These are phyloP conservation scores for Rhododendron griersonianum DNA, from an alignment of 148 eudicot species.

Conservation along the genomic window DNA sequence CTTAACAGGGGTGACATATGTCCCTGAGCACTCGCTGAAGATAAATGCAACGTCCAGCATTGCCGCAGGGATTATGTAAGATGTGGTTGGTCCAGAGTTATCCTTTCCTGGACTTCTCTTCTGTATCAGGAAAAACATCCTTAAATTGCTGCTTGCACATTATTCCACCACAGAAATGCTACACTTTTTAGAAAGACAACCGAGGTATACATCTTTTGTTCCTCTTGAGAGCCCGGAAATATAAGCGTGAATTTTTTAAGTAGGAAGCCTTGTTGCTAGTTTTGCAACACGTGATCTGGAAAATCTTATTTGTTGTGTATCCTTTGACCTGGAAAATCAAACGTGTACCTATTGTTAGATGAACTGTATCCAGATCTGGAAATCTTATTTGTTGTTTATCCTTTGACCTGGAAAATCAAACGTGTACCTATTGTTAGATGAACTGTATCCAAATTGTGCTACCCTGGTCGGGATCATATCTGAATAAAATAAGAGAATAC, in stretches of 20 bases:
- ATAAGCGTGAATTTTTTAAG: constrained; percentile 3
- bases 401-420: constrained; percentile 6
- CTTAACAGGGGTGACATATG: constrained; percentile 61
- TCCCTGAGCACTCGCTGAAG: constrained; percentile 90
- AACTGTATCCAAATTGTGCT: neutral
- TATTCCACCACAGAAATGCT: neutral
- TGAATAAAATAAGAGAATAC: neutral
- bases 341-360: constrained; percentile 4
- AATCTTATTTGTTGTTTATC: constrained; percentile 5
- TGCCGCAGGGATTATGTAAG: constrained; percentile 58
- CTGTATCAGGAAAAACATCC: neutral
- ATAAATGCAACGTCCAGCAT: constrained; percentile 90
- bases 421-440: constrained; percentile 7
- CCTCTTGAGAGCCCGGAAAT: constrained; percentile 3
- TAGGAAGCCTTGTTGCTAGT: neutral
- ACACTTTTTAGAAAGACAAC: neutral
- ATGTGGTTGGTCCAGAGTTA: neutral
- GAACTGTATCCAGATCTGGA: neutral
- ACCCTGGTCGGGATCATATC: neutral
- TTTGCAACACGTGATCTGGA: neutral
- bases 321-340: constrained; percentile 8
- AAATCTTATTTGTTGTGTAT: constrained; percentile 2
- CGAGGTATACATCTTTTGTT: neutral
- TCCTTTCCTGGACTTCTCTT: neutral
- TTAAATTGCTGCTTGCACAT: neutral